A percentile compares a stretch with the other conserved stretches of the same genome.
phyloP scores from a whole-genome alignment of 1,139 yeast genomes.

The Pichia norvegensis region DNA sequence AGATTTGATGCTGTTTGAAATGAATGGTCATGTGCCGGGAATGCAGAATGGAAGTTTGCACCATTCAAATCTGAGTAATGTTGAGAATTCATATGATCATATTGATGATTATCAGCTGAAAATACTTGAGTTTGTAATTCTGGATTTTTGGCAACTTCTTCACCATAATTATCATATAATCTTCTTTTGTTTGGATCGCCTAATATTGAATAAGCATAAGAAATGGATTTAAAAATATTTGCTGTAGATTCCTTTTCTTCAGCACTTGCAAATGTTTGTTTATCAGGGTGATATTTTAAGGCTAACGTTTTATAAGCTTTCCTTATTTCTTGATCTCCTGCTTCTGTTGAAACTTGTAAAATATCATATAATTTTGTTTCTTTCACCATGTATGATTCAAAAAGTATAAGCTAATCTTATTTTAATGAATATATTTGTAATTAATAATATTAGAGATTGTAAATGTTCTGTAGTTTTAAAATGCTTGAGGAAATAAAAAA shows the following conservation, averaged over 20 bases:
- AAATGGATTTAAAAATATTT: constrained; percentile 39
- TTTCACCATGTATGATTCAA: constrained; percentile 21
- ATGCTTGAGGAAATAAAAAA: too few relatives aligned
- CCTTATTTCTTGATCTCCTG: constrained; percentile 39
- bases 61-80: not conserved
- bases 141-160: constrained; percentile 34
- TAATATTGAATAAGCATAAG: constrained; percentile 46
- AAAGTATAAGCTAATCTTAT: not conserved
- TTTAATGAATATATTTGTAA: not conserved
- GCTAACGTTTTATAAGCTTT: constrained; percentile 48
- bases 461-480: too few relatives aligned
- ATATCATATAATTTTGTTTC: constrained; percentile 39
- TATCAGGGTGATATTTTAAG: constrained; percentile 50
- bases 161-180: constrained; percentile 52
- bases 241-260: constrained; percentile 45
- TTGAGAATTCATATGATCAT: constrained; percentile 1
- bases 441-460: too few relatives aligned
- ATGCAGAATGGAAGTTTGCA: not conserved
- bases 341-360: constrained; percentile 39
- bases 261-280: constrained; percentile 38
- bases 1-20: constrained; percentile 1
- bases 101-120: constrained; percentile 9
- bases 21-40: not conserved
- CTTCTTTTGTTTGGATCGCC: constrained; percentile 40
- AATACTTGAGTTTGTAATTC: constrained; percentile 6